These are phyloP conservation scores for Scedosporium boydii DNA, from an alignment of 2,329 filamentous ascomycete genomes.

Conservation along the genomic window DNA sequence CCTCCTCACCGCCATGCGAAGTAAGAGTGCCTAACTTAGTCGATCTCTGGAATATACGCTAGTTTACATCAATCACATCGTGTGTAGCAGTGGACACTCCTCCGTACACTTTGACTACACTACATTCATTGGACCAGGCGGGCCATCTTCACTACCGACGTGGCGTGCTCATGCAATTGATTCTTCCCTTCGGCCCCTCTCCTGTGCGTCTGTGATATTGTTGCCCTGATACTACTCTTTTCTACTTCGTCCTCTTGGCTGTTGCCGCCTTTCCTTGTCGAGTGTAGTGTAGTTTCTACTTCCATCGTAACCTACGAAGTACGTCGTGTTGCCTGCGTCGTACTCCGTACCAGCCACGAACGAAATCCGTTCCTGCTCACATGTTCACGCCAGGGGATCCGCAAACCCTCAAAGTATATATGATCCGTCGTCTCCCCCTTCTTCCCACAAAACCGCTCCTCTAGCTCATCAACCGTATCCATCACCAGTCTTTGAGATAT, in stretches of 20 bases:
- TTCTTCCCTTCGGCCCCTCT: not conserved
- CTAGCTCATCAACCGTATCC: not conserved
- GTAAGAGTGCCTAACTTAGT: no score
- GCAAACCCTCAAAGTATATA: not conserved
- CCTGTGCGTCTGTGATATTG: not conserved
- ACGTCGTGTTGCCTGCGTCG: not conserved
- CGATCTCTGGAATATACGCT: no score
- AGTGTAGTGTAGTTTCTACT: not conserved
- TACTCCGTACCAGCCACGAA: not conserved
- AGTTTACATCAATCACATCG: no score
- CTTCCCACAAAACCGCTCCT: not conserved
- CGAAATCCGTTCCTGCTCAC: not conserved
- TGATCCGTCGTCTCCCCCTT: not conserved
- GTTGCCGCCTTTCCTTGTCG: not conserved
- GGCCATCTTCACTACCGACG: not conserved
- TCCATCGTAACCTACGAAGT: not conserved
- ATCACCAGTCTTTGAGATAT: not conserved
- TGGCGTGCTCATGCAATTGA: not conserved
- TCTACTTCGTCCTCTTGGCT: not conserved
- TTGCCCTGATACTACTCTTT: not conserved
- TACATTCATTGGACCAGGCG: no score
- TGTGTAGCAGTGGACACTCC: no score
- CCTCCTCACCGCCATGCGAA: no score
- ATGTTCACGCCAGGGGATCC: not conserved
- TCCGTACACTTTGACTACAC: no score